Evolutionary conservation across 2,329 filamentous ascomycete genomes (phyloP), one percentile per base, ranked within the genome.

Genomic region (Amauroascus verrucosus): DNA sequence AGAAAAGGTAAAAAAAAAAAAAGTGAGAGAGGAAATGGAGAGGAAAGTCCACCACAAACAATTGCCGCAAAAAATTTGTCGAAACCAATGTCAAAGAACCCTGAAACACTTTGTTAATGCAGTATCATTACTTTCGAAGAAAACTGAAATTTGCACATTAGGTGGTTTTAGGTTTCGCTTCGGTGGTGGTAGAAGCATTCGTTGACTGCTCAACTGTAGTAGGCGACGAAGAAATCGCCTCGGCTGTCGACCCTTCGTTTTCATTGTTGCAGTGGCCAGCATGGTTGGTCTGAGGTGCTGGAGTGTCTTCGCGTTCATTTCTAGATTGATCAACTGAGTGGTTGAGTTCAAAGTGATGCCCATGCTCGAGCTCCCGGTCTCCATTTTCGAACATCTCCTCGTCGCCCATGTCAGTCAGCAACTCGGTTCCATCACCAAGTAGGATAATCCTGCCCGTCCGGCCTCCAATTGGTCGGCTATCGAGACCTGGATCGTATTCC

Each of bases 381-480:
- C 94, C 87, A 63, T 83, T 84, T 70, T 96, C 88, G 72, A 96
- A 95, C 84, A 95, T 91, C 64, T 95, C 89, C 59, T 86, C 83
- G 66, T 96, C 89, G 70, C 89, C 84, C 67, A 86, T 86, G 71
- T 93, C 88, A 62, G 88, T 88, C 65, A 90, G 77, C 68, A 95
- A 82, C 76, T 96, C 90, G 65, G 88, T 95, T 64, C 91, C 93
- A 75, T 97, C 90, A 61, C 91, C 90, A 62, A 98, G 81, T 67
- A 95, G 84, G 70, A 97, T 97, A 70, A 96, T 89, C 63, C 90
- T 84, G 62, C 89, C 88, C 55, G 76, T 74, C 69, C 82, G 81
- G 69, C 85, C 85, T 68, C 84, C 81, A 70, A 80, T 82, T 64
- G 84, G 65, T 55, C 71, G 71, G 53, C 64, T 65, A 54, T 76